Evolutionary conservation across 164 flowering plant genomes (phyloP), one percentile per base, ranked within the genome.

Genomic region (Tetracentron sinense): DNA sequence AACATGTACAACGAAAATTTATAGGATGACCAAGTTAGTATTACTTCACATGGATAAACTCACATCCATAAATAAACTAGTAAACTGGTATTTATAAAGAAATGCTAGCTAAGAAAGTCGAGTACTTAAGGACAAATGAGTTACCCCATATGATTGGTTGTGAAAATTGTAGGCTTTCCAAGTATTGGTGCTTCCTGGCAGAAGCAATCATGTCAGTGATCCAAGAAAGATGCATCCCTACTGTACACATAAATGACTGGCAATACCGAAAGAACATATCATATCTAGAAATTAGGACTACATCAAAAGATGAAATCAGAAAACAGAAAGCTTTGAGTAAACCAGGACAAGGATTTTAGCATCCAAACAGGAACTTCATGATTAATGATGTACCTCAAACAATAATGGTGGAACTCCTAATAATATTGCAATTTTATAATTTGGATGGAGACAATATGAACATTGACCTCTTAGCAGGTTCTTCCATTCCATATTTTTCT

Each of bases 181-280:
- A 53, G 31, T 53, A 53, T 27, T 27, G 56, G 56, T 53, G 56
- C 56, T 53, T 53, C 56, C 56, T 53, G 56, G 11, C 5, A 53
- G 56, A 53, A n/a, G 27, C 19, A 53, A 53, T 26, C 14, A 53
- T 12, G 31, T 53, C 31, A 53, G 19, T 26, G 6, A 26, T 51
- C 16, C 56, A 53, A 14, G 16, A 26, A 31, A 53, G 20, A 15
- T 17, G 0, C 1, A 4, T 33, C 38, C 10, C 10, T 33, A 33
- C 10, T 33, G 38, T n/a, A n/a, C n/a, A n/a, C n/a, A n/a, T n/a
- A n/a, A n/a, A n/a, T n/a, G n/a, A n/a, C n/a, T n/a, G n/a, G n/a
- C n/a, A n/a, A n/a, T n/a, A n/a, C n/a, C n/a, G n/a, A n/a, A n/a
- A n/a, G n/a, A n/a, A n/a, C n/a, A n/a, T n/a, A n/a, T n/a, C n/a